Base-by-base conservation (phyloP, 78 protist genomes). In the Creolimax fragrantissima region DNA sequence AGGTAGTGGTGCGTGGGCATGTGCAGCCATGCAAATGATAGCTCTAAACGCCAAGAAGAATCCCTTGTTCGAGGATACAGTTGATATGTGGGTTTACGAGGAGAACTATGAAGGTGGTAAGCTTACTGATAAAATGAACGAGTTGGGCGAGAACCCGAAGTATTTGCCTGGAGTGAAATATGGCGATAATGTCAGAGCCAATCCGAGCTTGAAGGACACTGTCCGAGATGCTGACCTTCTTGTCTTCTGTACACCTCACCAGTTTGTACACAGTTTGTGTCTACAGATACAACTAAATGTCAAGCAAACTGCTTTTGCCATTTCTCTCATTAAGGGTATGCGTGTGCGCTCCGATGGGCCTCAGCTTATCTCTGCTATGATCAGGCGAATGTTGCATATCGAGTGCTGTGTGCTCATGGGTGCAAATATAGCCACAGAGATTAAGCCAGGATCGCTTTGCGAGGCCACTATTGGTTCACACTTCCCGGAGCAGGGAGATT, bases 361-460 rank as follows among this genome's bases (percentile, higher is more conserved):
- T 2, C 43, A 84, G 24, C 93, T 95, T 43, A 37, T 95, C 45
- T 92, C 95, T 3, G 91, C 92, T 45, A 42, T 93, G 45, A 86
- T 95, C 90, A 81, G 37, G 35, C 89, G 88, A 11, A 36, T n/a
- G 37, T 92, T 95, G 3, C 32, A 41, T 39, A 92, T 92, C 42
- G 89, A 24, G 36, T 7, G 3, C 37, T 2, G 81, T 43, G 95
- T 93, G 35, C 89, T 95, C 81, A 91, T 91, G 93, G 97, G 97
- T 45, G 97, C 97, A 45, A 95, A 95, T 92, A 91, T 95, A 5
- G 97, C 97, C 2, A 32, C 47, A 81, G 97, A 95, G 92, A 93
- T 95, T 5, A 95, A 94, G 42, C 43, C n/a, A 43, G 97, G 41
- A 17, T 3, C 85, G 42, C 95, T 95, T 36, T 84, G 93, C 91